A percentile compares a stretch with the other conserved stretches of the same genome.
Evolutionary conservation across 2,329 filamentous ascomycete species (phyloP).

Genomic region (Diaporthe ilicicola): DNA sequence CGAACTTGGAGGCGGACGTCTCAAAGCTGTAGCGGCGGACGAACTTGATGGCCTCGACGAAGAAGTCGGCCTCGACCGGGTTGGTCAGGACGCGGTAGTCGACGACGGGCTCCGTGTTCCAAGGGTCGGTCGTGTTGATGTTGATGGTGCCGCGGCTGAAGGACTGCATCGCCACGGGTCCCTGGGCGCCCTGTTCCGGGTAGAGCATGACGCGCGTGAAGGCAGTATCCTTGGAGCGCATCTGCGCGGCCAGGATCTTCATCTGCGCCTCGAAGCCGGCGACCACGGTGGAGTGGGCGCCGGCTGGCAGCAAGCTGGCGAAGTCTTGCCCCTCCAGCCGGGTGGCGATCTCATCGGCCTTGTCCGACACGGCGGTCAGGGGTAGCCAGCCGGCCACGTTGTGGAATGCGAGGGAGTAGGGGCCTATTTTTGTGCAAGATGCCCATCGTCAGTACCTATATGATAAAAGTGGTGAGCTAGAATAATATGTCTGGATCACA

Average conservation of each 20-base stretch:
- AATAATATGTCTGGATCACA: conserved; percentile 26
- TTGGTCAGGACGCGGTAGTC: conserved; percentile 51
- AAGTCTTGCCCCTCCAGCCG: conserved; percentile 44
- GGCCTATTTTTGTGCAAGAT: conserved; percentile 31
- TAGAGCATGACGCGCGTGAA: conserved; percentile 45
- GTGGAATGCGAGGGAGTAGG: conserved; percentile 45
- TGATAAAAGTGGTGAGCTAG: too few species aligned
- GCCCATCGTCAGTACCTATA: conserved; percentile 12
- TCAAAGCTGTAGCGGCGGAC: conserved; percentile 46
- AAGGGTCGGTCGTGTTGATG: conserved; percentile 49
- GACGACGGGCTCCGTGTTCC: conserved; percentile 45
- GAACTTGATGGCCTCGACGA: conserved; percentile 49
- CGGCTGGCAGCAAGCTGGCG: conserved; percentile 43
- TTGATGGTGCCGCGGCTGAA: conserved; percentile 49
- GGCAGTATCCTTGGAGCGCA: conserved; percentile 45
- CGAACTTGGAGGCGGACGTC: conserved; percentile 44
- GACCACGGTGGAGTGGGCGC: conserved; percentile 43
- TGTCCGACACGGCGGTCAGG: conserved; percentile 45
- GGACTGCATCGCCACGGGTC: conserved; percentile 22
- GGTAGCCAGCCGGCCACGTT: conserved; percentile 48
- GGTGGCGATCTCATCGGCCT: conserved; percentile 43
- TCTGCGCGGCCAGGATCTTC: conserved; percentile 44
- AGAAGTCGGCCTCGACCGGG: conserved; percentile 48
- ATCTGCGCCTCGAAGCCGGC: conserved; percentile 50
- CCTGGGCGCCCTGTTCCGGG: conserved; percentile 31